phyloP scores from a whole-genome alignment of 1,284 basidiomycete genomes.

The Melampsora americana region DNA sequence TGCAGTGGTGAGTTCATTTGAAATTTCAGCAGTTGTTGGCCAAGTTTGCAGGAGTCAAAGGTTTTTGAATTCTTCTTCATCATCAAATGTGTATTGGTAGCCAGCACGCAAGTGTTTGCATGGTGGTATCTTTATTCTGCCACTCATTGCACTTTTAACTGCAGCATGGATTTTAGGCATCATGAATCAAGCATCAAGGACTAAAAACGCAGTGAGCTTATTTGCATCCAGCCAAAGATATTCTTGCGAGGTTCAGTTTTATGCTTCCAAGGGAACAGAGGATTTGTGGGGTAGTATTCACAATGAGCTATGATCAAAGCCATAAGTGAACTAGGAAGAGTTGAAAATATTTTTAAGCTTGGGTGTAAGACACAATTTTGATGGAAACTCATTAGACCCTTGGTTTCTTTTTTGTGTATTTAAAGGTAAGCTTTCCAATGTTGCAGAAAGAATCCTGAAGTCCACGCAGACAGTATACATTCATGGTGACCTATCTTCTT shows the following conservation, averaged over 20 bases:
- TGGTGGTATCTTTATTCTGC: constrained; percentile 23
- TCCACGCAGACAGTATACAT: no score
- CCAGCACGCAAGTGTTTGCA: neutral
- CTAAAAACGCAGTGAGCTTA: constrained; percentile 10
- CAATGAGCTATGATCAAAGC: constrained; percentile 22
- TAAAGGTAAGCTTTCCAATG: constrained; percentile 1
- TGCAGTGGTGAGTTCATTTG: neutral
- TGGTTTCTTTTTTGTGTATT: constrained; percentile 5
- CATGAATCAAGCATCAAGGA: constrained; percentile 7
- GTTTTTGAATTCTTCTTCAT: neutral
- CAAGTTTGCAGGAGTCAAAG: neutral
- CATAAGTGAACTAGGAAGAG: constrained; percentile 10
- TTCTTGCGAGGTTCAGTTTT: constrained; percentile 15
- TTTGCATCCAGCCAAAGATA: neutral
- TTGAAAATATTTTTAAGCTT: constrained; percentile 18
- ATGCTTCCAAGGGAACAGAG: constrained; percentile 28
- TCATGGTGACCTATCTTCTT: no score
- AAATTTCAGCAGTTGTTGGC: constrained; percentile 14
- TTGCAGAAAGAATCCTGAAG: no score
- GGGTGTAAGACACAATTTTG: constrained; percentile 1
- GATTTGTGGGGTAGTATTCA: neutral
- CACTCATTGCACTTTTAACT: constrained; percentile 7
- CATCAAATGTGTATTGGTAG: constrained; percentile 8
- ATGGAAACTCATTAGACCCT: constrained; percentile 2
- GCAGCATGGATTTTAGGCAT: no score